Conservation (phyloP, 352 stramenopile species). For the Globisporangium abappressorium region DNA sequence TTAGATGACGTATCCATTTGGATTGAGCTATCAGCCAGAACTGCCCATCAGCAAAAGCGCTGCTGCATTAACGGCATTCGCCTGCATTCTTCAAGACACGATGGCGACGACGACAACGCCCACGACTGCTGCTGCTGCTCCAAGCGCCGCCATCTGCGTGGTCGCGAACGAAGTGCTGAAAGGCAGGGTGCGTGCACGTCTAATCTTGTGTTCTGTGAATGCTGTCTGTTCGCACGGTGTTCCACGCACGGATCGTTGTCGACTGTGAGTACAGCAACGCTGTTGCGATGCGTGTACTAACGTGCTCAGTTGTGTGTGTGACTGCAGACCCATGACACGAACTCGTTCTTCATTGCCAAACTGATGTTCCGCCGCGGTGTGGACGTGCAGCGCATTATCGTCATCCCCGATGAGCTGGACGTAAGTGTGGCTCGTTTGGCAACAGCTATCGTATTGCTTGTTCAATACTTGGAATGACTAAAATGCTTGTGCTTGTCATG, state of each 20-base stretch:
- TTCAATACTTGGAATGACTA: too few relatives aligned
- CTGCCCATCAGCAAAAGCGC: background rate
- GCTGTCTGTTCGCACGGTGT: too few relatives aligned
- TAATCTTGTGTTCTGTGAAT: background rate
- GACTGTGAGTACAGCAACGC: background rate
- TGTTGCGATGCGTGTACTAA: background rate
- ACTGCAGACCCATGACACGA: conserved; percentile 79
- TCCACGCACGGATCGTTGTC: background rate
- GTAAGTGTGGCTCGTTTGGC: conserved; percentile 14
- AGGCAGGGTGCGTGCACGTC: conserved; percentile 46
- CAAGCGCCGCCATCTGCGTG: conserved; percentile 71
- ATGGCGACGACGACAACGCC: background rate
- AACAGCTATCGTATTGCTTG: too few relatives aligned
- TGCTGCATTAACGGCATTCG: background rate
- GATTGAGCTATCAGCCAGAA: background rate
- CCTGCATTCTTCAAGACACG: background rate
- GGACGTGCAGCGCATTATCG: conserved; percentile 72
- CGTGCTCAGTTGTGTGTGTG: background rate
- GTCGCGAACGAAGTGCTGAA: conserved; percentile 85
- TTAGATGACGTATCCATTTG: background rate
- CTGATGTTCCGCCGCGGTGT: conserved; percentile 79
- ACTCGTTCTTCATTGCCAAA: conserved; percentile 80
- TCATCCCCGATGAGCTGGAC: conserved; percentile 80
- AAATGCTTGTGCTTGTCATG: background rate
- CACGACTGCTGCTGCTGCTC: conserved; percentile 17